A percentile compares a stretch with the other conserved stretches of the same genome.
These are phyloP conservation scores for Arachis hypogaea DNA, from an alignment of 306 rosid genomes.

Conservation along the genomic window DNA sequence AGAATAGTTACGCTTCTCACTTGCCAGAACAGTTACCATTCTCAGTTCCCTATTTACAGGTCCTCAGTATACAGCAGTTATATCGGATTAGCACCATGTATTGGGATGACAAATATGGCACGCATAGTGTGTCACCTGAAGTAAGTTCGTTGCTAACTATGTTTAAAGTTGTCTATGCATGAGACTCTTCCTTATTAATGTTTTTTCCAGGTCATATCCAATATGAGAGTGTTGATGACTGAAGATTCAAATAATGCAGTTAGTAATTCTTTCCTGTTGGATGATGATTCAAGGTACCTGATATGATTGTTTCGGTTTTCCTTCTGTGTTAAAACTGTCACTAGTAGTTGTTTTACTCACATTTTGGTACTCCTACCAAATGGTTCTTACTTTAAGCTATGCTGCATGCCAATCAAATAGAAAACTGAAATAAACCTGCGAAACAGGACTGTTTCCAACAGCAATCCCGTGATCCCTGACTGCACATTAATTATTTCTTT, in stretches of 20 bases:
- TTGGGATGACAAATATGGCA: conserved; percentile 72
- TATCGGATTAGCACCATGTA: conserved; percentile 97
- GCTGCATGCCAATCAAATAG: conserved; percentile 12
- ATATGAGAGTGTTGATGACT: conserved; percentile 67
- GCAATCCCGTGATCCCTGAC: conserved; percentile 15
- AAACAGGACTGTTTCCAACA: background rate
- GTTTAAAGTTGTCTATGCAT: conserved; percentile 39
- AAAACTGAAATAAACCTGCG: conserved; percentile 24
- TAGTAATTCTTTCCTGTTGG: conserved; percentile 67
- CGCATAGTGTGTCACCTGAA: conserved; percentile 58
- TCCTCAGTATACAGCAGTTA: conserved; percentile 91
- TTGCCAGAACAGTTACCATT: conserved; percentile 26
- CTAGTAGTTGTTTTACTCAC: conserved; percentile 7
- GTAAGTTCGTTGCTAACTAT: conserved; percentile 55
- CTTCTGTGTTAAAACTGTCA: background rate
- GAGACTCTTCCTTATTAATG: conserved; percentile 31
- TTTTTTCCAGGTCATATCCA: conserved; percentile 58
- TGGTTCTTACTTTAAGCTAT: conserved; percentile 5
- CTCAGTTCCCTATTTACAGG: conserved; percentile 55
- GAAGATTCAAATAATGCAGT: conserved; percentile 71
- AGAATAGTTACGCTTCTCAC: conserved; percentile 22
- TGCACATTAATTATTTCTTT: conserved; percentile 11
- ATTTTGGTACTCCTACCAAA: conserved; percentile 12
- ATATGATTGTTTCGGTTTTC: conserved; percentile 21
- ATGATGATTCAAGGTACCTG: conserved; percentile 63